Evolutionary conservation across 176 grass and related monocot genomes (phyloP).

Genomic region (Alloteropsis semialata): DNA sequence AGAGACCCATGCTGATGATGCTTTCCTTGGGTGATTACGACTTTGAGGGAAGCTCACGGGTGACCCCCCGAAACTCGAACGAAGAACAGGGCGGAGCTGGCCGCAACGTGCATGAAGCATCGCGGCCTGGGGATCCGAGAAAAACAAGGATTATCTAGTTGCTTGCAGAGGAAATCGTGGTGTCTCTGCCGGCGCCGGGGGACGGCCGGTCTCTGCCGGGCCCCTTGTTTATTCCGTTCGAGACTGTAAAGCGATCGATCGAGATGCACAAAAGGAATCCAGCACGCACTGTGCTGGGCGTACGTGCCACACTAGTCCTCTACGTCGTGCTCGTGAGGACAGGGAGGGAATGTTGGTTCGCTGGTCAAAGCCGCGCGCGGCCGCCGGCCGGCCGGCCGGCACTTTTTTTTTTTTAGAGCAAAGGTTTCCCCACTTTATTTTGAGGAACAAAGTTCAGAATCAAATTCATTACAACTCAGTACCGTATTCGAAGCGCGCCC

Average conservation of each 20-base stretch:
- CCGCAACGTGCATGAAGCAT: not conserved
- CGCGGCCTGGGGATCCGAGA: not conserved
- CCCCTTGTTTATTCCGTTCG: slow-evolving; percentile 8
- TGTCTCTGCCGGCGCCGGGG: slow-evolving; percentile 1
- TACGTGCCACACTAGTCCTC: no score
- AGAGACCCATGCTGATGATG: no score
- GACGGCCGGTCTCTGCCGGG: not conserved
- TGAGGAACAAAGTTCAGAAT: no score
- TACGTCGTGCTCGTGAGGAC: not conserved
- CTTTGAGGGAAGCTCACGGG: not conserved
- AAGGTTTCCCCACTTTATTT: no score
- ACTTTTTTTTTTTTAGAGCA: no score
- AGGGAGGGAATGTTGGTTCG: not conserved
- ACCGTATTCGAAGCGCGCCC: no score
- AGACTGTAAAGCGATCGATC: not conserved
- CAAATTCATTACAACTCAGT: no score
- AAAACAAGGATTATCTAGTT: not conserved
- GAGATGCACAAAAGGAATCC: not conserved
- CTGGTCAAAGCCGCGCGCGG: slow-evolving; percentile 24
- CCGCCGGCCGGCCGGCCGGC: slow-evolving; percentile 21
- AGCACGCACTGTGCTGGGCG: not conserved
- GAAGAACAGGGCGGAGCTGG: not conserved
- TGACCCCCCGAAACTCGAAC: not conserved
- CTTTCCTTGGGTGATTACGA: no score
- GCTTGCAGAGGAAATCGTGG: slow-evolving; percentile 16